Conservation (phyloP, 116 monocot genomes). For the Papilionanthe hybrid region DNA sequence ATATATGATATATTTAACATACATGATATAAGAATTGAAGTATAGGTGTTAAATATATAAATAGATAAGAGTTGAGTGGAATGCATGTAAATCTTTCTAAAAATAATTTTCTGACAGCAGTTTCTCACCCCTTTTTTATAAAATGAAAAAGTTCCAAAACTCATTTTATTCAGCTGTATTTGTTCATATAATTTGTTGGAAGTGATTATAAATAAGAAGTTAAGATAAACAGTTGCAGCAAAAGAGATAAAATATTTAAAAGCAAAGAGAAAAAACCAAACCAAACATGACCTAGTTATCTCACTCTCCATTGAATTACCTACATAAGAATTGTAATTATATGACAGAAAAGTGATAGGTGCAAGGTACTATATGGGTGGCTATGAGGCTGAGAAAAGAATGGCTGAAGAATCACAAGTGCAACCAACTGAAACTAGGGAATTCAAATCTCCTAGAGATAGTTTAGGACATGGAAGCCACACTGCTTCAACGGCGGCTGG, state of each 20-base stretch:
- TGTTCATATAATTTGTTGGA: too few species aligned
- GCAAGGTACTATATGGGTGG: slow-evolving; percentile 74
- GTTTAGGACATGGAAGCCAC: slow-evolving; percentile 78
- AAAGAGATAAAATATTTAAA: too few species aligned
- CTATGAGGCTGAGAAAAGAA: slow-evolving; percentile 51
- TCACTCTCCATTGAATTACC: background rate
- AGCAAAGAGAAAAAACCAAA: too few species aligned
- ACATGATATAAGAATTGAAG: too few species aligned
- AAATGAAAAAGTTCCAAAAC: background rate
- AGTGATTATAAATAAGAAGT: too few species aligned
- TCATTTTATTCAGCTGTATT: too few species aligned
- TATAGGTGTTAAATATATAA: too few species aligned
- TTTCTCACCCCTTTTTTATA: background rate
- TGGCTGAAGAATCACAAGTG: background rate
- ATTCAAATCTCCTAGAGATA: slow-evolving; percentile 77
- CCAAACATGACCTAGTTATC: background rate
- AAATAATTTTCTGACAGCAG: background rate
- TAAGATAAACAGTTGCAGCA: too few species aligned
- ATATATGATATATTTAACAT: too few species aligned
- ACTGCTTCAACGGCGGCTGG: slow-evolving; percentile 82
- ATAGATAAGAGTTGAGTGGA: too few species aligned
- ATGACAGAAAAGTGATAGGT: slow-evolving; percentile 71
- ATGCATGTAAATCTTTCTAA: background rate
- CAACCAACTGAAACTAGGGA: slow-evolving; percentile 16
- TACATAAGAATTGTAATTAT: background rate